Conservation (phyloP, 1,139 yeast species). For the Diutina siamensis region DNA sequence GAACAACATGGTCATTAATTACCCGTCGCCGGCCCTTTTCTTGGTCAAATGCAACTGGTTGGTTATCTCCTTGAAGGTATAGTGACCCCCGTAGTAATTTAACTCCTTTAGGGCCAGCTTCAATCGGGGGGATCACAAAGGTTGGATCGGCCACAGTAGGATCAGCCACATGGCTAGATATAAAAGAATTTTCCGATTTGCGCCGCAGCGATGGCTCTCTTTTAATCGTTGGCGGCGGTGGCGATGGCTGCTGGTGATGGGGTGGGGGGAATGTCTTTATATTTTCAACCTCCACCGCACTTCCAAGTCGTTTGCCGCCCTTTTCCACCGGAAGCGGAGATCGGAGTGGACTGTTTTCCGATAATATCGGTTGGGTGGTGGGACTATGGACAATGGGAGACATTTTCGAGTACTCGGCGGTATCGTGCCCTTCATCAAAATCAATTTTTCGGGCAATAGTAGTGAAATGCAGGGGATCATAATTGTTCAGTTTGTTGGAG, state of each 20-base stretch:
- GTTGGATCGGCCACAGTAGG: not conserved
- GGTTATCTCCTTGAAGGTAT: not conserved
- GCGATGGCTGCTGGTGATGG: too few species aligned
- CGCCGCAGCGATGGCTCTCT: too few species aligned
- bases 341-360: not conserved
- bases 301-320: not conserved
- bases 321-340: not conserved
- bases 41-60: not conserved
- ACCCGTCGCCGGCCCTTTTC: not conserved
- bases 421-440: not conserved
- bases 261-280: not conserved
- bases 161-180: too few species aligned
- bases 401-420: not conserved
- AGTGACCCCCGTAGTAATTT: not conserved
- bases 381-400: not conserved
- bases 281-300: not conserved
- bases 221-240: too few species aligned
- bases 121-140: not conserved
- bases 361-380: not conserved
- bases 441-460: constrained; percentile 5
- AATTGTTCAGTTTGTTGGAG: constrained; percentile 1
- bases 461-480: constrained; percentile 1
- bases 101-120: not conserved
- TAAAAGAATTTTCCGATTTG: too few species aligned
- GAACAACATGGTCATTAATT: not conserved